Percentiles rank a stretch among this genome's conserved stretches.
These are phyloP conservation scores for Stagonosporopsis chrysanthemi DNA, from an alignment of 2,329 filamentous ascomycete genomes.

Conservation along the genomic window DNA sequence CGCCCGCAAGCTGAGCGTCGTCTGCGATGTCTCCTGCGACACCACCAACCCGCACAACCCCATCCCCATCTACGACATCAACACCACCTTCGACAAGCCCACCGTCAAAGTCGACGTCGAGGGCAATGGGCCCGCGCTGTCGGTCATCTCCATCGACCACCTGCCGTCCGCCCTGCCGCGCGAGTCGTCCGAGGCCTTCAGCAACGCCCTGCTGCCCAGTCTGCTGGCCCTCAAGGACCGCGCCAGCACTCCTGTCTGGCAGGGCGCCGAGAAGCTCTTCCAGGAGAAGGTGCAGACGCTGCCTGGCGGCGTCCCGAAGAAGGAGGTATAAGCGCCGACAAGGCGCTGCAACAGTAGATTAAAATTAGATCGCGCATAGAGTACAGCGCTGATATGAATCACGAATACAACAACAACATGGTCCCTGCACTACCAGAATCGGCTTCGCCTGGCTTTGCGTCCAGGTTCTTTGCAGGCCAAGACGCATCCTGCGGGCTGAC, in stretches of 20 bases:
- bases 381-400: background rate
- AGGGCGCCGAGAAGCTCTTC: slow-evolving; percentile 83
- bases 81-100: slow-evolving; percentile 88
- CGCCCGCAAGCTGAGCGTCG: slow-evolving; percentile 76
- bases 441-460: no score
- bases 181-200: slow-evolving; percentile 88
- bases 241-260: slow-evolving; percentile 78
- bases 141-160: slow-evolving; percentile 72
- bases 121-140: slow-evolving; percentile 66
- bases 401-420: no score
- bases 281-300: slow-evolving; percentile 78
- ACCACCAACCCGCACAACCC: slow-evolving; percentile 76
- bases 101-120: slow-evolving; percentile 76
- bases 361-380: background rate
- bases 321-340: slow-evolving; percentile 33
- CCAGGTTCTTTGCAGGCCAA: no score
- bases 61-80: slow-evolving; percentile 82
- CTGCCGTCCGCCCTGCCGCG: slow-evolving; percentile 73
- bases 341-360: background rate
- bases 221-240: slow-evolving; percentile 80
- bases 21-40: slow-evolving; percentile 64
- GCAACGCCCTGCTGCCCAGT: slow-evolving; percentile 76
- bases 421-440: no score
- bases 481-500: no score
- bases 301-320: slow-evolving; percentile 56